Percentiles rank a stretch among this genome's conserved stretches.
Conservation (phyloP, 768 basidiomycete genomes). For the Leucocoprinus leucothites region DNA sequence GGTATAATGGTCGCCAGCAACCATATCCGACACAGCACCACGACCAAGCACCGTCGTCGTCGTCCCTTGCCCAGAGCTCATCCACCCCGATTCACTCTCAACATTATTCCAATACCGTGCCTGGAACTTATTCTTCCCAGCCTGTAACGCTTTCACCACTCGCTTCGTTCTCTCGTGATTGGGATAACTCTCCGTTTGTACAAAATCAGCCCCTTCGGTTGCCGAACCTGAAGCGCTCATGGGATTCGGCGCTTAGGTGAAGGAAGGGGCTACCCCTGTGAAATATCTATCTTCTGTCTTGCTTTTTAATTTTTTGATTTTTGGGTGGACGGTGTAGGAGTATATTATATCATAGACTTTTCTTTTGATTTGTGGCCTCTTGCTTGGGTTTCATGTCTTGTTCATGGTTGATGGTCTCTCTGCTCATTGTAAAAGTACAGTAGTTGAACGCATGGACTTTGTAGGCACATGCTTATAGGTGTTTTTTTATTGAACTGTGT, state of each 20-base stretch:
- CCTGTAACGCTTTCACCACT: neutral
- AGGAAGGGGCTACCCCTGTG: too few relatives aligned
- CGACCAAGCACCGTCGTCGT: too few relatives aligned
- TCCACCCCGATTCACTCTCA: too few relatives aligned
- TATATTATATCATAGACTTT: neutral
- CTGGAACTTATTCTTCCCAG: neutral
- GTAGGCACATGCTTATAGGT: constrained; percentile 1
- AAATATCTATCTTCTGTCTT: neutral
- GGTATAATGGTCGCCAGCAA: too few relatives aligned
- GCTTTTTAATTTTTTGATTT: neutral
- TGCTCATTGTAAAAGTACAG: constrained; percentile 10
- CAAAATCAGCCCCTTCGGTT: neutral
- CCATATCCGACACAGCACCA: too few relatives aligned
- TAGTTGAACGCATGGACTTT: constrained; percentile 5
- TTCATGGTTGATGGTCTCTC: too few relatives aligned
- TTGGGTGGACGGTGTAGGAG: too few relatives aligned
- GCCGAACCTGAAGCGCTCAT: constrained; percentile 3
- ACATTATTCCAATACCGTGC: too few relatives aligned
- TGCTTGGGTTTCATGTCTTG: constrained; percentile 8
- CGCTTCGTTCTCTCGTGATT: neutral
- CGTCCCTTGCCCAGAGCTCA: too few relatives aligned
- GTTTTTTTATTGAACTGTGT: too few relatives aligned
- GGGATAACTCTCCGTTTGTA: neutral
- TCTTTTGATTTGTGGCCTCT: neutral
- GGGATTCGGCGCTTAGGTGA: neutral